Evolutionary conservation across 129 eudicot species (phyloP), one percentile per base, ranked within the genome.

Genomic region (Flaveria bidentis): DNA sequence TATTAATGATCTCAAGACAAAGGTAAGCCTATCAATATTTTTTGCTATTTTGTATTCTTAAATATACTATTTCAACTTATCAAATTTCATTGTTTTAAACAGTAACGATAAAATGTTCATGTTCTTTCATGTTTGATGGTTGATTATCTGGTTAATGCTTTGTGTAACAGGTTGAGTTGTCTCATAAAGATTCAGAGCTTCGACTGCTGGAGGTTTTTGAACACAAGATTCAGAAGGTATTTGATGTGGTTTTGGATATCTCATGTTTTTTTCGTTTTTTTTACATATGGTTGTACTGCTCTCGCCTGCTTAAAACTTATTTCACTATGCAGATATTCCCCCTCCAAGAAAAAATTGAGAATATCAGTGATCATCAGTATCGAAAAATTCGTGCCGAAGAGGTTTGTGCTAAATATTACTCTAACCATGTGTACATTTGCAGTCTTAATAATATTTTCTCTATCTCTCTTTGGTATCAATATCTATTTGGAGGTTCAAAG

Each of bases 211-310:
- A 87, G 55, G 92, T 91, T 76, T 91, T 89, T 86, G 83, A 87
- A 76, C 92, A 89, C 86, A 91, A 89, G 83, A 91, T 91, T 56
- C 89, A 92, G 86, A 92, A 92, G 97, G 97, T 92, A 79, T 42
- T 58, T 13, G 2, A 53, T 53, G 57, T 64, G 41, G 55, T 49
- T 49, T 51, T 51, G 57, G 16, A 44, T 44, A 44, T 44, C 12
- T 10, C 12, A 14, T 15, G 1, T 13, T 51, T 15, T 51, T 13
- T 5, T 3, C 0, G 2, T 12, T 5, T 50, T 50, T 2, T 51
- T 51, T 14, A 16, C 4, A 16, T 7, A 51, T 13, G 57, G 8
- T 4, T 51, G 2, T 4, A 13, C 17, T 5, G 6, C 41, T 36
- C 16, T n/a, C 6, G 10, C 18, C 17, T 14, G 17, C 2, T 16